Conservation (phyloP, 129 eudicot genomes). For the Solidago caesia region DNA sequence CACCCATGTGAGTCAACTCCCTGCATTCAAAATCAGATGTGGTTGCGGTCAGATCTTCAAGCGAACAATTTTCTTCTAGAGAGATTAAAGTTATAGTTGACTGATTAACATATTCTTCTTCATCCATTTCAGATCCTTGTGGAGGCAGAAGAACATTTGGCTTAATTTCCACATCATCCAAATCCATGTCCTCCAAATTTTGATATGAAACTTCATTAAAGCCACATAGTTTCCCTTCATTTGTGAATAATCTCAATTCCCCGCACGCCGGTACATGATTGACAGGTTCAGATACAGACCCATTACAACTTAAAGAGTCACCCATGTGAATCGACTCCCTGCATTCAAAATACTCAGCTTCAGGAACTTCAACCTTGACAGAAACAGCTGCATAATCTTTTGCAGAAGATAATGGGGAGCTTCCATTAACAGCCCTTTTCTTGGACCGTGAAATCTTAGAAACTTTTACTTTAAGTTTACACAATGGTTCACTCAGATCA, state of each 20-base stretch:
- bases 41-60: slow-evolving; percentile 24
- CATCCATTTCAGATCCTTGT: not conserved
- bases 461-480: slow-evolving; percentile 43
- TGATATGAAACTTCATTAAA: slow-evolving; percentile 40
- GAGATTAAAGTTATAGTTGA: slow-evolving; percentile 1
- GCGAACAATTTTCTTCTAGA: slow-evolving; percentile 19
- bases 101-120: slow-evolving; percentile 14
- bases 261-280: slow-evolving; percentile 11
- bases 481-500: slow-evolving; percentile 65
- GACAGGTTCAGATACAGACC: slow-evolving; percentile 13
- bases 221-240: slow-evolving; percentile 27
- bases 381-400: slow-evolving; percentile 14
- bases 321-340: slow-evolving; percentile 10
- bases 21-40: slow-evolving; percentile 3
- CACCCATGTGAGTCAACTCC: slow-evolving; percentile 15
- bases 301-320: slow-evolving; percentile 20
- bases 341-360: slow-evolving; percentile 27
- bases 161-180: slow-evolving; percentile 20
- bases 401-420: slow-evolving; percentile 19
- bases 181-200: slow-evolving; percentile 31
- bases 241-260: slow-evolving; percentile 25
- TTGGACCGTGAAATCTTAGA: slow-evolving; percentile 37
- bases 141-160: slow-evolving; percentile 5
- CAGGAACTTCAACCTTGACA: slow-evolving; percentile 50
- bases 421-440: slow-evolving; percentile 30